A percentile compares a stretch with the other conserved stretches of the same genome.
Conservation (phyloP, 129 eudicot genomes). For the sunflower (Helianthus annuus) region DNA sequence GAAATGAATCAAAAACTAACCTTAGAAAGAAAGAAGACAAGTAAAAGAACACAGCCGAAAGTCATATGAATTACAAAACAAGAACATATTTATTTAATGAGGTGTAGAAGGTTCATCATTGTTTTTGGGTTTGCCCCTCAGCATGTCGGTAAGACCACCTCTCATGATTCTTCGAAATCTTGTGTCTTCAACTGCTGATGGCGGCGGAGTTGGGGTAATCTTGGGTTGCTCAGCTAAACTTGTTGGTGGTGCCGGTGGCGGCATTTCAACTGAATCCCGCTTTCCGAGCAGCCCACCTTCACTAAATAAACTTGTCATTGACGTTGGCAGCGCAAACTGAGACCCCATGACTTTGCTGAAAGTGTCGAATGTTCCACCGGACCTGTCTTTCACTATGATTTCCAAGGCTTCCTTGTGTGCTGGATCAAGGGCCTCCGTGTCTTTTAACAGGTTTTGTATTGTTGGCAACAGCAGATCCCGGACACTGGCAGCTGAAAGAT, state of each 20-base stretch:
- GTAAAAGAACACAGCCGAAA: conserved; percentile 21
- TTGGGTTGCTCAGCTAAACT: conserved; percentile 44
- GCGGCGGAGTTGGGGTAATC: conserved; percentile 33
- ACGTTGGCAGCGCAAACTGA: conserved; percentile 79
- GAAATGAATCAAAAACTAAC: conserved; percentile 17
- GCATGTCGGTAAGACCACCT: conserved; percentile 84
- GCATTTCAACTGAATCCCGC: conserved; percentile 54
- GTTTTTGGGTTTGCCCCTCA: conserved; percentile 68
- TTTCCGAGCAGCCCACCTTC: conserved; percentile 87
- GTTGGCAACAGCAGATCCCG: conserved; percentile 79
- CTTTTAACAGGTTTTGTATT: conserved; percentile 77
- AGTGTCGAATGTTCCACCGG: conserved; percentile 82
- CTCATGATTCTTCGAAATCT: conserved; percentile 86
- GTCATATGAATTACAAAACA: conserved; percentile 9
- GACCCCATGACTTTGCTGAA: conserved; percentile 94
- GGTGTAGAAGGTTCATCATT: conserved; percentile 46
- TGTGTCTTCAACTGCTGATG: conserved; percentile 72
- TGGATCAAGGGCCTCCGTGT: conserved; percentile 88
- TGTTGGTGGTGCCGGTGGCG: conserved; percentile 22
- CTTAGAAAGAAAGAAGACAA: conserved; percentile 20
- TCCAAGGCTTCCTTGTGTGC: conserved; percentile 98
- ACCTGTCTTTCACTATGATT: conserved; percentile 77
- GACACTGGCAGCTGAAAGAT: conserved; percentile 70
- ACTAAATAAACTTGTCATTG: conserved; percentile 74
- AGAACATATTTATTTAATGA: conserved; percentile 20